These are phyloP conservation scores for Echinosophora koreensis DNA, from an alignment of 306 rosid genomes.

Conservation along the genomic window DNA sequence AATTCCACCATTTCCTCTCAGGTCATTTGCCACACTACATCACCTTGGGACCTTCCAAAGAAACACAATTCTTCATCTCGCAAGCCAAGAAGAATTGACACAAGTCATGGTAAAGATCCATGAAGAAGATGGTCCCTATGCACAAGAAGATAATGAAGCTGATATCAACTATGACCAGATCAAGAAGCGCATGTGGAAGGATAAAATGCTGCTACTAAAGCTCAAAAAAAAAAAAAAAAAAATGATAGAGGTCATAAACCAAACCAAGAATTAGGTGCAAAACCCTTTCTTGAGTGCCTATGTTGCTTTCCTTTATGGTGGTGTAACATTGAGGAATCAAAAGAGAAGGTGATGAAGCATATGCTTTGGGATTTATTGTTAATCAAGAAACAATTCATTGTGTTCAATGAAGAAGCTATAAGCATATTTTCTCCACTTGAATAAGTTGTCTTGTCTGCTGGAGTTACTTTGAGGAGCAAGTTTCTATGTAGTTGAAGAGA, in stretches of 20 bases:
- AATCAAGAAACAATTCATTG: too few relatives aligned
- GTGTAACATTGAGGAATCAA: too few relatives aligned
- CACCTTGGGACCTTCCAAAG: background rate
- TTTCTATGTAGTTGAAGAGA: too few relatives aligned
- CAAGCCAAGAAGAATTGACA: background rate
- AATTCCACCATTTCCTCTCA: background rate
- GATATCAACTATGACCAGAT: slow-evolving; percentile 62
- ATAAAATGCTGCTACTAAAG: slow-evolving; percentile 50
- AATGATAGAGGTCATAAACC: slow-evolving; percentile 21
- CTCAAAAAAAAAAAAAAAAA: slow-evolving; percentile 52
- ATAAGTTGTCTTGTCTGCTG: too few relatives aligned
- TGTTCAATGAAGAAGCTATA: too few relatives aligned
- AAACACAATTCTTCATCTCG: background rate
- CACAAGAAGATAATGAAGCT: slow-evolving; percentile 30
- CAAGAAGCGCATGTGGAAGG: slow-evolving; percentile 77
- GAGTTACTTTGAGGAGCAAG: too few relatives aligned
- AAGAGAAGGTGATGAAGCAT: too few relatives aligned
- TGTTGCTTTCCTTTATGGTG: too few relatives aligned
- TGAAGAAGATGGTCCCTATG: slow-evolving; percentile 37
- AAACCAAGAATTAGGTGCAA: background rate
- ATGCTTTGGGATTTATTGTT: too few relatives aligned
- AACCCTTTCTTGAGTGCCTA: too few relatives aligned
- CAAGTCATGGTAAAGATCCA: slow-evolving; percentile 52
- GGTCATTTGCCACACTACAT: slow-evolving; percentile 6
- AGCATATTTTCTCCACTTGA: too few relatives aligned